These are phyloP conservation scores for Saccharomyces kudriavzevii DNA, from an alignment of 805 yeast genomes.

Conservation along the genomic window DNA sequence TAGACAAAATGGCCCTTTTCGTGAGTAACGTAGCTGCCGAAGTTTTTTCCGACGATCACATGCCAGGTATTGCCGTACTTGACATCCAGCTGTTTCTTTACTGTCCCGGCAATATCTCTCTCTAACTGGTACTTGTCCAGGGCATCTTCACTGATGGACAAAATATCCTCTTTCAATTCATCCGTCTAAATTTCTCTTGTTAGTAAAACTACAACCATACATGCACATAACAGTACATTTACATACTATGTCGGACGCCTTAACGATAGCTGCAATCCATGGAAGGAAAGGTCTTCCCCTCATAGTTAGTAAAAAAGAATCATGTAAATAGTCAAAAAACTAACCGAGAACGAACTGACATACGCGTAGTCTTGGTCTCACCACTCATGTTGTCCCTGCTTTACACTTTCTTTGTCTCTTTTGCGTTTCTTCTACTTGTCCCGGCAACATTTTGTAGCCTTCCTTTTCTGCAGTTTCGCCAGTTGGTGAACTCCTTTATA, in stretches of 20 bases:
- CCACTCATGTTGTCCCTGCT: not conserved
- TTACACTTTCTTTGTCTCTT: not conserved
- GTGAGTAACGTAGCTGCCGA: slow-evolving; percentile 74
- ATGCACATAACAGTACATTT: no score
- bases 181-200: slow-evolving; percentile 14
- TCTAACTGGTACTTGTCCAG: slow-evolving; percentile 20
- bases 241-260: slow-evolving; percentile 30
- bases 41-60: slow-evolving; percentile 69
- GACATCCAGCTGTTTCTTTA: slow-evolving; percentile 59
- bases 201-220: slow-evolving; percentile 2
- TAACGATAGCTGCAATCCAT: slow-evolving; percentile 15
- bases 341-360: not conserved
- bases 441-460: not conserved
- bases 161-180: slow-evolving; percentile 23
- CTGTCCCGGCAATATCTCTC: slow-evolving; percentile 51
- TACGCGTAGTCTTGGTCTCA: not conserved
- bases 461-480: not conserved
- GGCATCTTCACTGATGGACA: slow-evolving; percentile 20
- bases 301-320: not conserved
- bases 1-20: slow-evolving; percentile 67
- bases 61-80: slow-evolving; percentile 71
- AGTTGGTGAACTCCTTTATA: not conserved
- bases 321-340: not conserved
- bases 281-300: not conserved
- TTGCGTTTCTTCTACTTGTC: not conserved